These are phyloP conservation scores for Silene noctiflora DNA, from an alignment of 179 eudicot genomes.

Conservation along the genomic window DNA sequence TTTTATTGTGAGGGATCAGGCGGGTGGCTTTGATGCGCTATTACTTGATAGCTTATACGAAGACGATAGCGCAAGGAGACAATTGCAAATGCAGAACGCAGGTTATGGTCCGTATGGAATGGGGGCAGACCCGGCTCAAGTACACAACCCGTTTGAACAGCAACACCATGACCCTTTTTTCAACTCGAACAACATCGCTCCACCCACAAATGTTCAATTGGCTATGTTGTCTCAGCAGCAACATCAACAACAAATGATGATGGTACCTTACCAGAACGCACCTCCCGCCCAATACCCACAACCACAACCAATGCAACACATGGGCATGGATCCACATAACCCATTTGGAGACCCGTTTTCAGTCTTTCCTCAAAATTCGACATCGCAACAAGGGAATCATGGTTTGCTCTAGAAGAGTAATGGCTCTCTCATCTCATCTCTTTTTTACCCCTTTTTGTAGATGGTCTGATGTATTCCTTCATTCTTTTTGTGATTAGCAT, in stretches of 20 bases:
- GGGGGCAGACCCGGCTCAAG: constrained; percentile 30
- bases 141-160: constrained; percentile 52
- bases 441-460: background rate
- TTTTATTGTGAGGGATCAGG: constrained; percentile 35
- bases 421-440: background rate
- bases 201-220: constrained; percentile 81
- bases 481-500: constrained; percentile 28
- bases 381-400: constrained; percentile 51
- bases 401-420: constrained; percentile 42
- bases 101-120: constrained; percentile 55
- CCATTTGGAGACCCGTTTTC: constrained; percentile 78
- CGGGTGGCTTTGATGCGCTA: constrained; percentile 83
- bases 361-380: constrained; percentile 38
- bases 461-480: constrained; percentile 18
- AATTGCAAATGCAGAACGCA: constrained; percentile 64
- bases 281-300: constrained; percentile 44
- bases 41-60: constrained; percentile 88
- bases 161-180: constrained; percentile 61
- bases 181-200: constrained; percentile 54
- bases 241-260: constrained; percentile 42
- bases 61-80: constrained; percentile 66
- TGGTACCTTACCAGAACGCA: constrained; percentile 43
- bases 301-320: constrained; percentile 29
- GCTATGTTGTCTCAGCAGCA: constrained; percentile 47
- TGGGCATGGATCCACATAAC: constrained; percentile 35